Conservation (phyloP, 768 basidiomycete species). For the Tylopilus sp. region DNA sequence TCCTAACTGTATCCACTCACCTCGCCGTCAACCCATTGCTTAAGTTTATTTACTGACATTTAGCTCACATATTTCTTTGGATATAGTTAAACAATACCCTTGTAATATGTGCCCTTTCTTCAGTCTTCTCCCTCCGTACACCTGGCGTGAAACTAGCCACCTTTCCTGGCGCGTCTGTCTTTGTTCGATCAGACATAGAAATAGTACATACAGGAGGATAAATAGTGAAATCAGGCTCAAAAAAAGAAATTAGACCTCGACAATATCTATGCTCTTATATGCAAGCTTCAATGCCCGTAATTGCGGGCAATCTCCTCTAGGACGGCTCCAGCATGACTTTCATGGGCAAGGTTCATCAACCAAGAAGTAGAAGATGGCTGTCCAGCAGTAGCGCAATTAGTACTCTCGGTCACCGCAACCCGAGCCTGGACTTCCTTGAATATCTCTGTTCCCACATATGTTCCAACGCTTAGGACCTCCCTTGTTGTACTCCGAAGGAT, state of each 20-base stretch:
- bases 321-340: slow-evolving; percentile 22
- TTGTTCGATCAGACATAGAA: no score
- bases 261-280: neutral
- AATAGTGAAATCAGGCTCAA: neutral
- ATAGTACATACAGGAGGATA: no score
- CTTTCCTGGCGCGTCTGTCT: neutral
- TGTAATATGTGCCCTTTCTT: neutral
- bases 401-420: slow-evolving; percentile 3
- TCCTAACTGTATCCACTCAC: neutral
- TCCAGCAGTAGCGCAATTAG: slow-evolving; percentile 6
- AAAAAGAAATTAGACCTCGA: neutral
- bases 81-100: neutral
- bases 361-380: slow-evolving; percentile 21
- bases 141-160: neutral
- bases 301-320: slow-evolving; percentile 17
- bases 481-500: slow-evolving; percentile 17
- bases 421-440: slow-evolving; percentile 21
- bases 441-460: slow-evolving; percentile 18
- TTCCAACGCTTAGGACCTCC: slow-evolving; percentile 13
- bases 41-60: neutral
- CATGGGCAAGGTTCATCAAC: slow-evolving; percentile 24
- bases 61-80: neutral
- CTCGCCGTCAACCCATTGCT: no score
- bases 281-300: neutral
- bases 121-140: neutral